Base-by-base conservation (phyloP, 208 protist genomes). In the Leishmania lainsoni region DNA sequence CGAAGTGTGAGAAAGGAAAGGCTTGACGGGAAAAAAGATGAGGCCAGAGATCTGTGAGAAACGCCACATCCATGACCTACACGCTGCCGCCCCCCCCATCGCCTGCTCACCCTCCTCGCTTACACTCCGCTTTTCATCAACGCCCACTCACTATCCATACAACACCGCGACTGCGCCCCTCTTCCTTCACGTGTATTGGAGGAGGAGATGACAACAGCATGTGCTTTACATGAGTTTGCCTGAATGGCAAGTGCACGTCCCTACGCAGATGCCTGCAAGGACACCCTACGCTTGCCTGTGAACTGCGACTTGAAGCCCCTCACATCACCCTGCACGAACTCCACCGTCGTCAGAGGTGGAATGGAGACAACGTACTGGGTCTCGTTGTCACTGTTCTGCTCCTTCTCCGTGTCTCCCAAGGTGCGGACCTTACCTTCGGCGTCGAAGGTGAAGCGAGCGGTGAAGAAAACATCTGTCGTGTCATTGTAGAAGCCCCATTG, bases 401-500 rank as follows among this genome's bases (percentile, higher is more conserved):
- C 75, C 63, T 83, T 81, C 32, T 90, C 77, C 8, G 48, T 86
- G 35, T 71, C 35, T 32, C 76, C 80, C 16, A 75, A 26, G 45
- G 83, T 63, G 22, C 54, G 20, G 29, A 81, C 35, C 12, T 58
- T 51, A 59, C 80, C 78, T 4, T 83, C 79, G 20, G 73, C 56
- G 71, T 83, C 76, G 39, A 86, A 83, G 52, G 73, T 76, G 35
- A 81, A 83, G 22, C 68, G 78, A 0, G 76, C 78, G 58, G 74
- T 76, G 68, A 80, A 81, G 63, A 78, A 48, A 22, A 80, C 35
- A 75, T 81, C 69, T 5, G 56, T 29, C 12, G 83, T 82, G 78
- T 95, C 92, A 72, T 95, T 95, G 87, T 93, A 95, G 78, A 95
- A 95, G 63, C 77, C 89, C 92, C 92, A 95, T 29, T 75, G 63